A percentile compares a stretch with the other conserved stretches of the same genome.
Conservation (phyloP, 2,329 filamentous ascomycete genomes). For the Aspergillus felis region DNA sequence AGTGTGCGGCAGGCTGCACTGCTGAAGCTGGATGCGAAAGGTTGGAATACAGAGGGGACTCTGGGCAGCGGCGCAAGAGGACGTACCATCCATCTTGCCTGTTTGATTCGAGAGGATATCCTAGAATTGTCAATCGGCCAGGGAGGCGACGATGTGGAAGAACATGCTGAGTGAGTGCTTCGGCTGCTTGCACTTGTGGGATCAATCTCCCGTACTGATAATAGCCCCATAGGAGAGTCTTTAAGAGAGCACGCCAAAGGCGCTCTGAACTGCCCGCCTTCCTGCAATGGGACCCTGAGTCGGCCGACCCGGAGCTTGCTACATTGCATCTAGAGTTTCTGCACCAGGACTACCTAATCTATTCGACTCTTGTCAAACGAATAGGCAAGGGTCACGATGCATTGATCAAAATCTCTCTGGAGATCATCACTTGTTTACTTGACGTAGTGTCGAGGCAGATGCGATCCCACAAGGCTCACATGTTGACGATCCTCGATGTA, state of each 20-base stretch:
- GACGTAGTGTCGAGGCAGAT: conserved; percentile 4
- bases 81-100: conserved; percentile 8
- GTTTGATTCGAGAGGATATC: conserved; percentile 18
- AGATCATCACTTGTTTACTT: conserved; percentile 3
- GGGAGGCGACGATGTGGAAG: not conserved
- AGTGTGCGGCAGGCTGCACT: conserved; percentile 7
- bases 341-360: conserved; percentile 19
- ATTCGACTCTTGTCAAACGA: conserved; percentile 13
- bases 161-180: conserved; percentile 2
- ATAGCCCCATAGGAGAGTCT: not conserved
- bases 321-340: conserved; percentile 15
- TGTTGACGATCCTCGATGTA: conserved; percentile 2
- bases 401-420: not conserved
- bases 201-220: not conserved
- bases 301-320: not conserved
- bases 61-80: conserved; percentile 8
- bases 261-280: not conserved
- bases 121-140: conserved; percentile 15
- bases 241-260: conserved; percentile 1
- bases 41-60: conserved; percentile 20
- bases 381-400: conserved; percentile 4
- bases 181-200: not conserved
- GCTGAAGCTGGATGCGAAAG: conserved; percentile 12
- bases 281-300: conserved; percentile 7
- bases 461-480: not conserved